Conservation (phyloP, 805 yeast species). For the Naumovozyma baii region DNA sequence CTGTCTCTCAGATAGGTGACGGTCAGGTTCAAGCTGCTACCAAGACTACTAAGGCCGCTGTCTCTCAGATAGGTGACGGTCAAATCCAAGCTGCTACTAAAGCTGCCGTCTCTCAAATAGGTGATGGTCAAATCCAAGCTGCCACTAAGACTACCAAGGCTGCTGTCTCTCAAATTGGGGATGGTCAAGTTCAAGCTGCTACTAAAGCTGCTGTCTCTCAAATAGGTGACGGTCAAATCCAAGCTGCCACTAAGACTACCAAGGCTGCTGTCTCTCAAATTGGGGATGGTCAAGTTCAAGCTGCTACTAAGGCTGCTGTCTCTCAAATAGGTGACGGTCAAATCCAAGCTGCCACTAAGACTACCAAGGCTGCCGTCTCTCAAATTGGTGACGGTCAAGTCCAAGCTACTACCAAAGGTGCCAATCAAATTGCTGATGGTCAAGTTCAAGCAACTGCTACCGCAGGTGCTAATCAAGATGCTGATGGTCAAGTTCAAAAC, state of each 20-base stretch:
- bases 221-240: conserved; percentile 55
- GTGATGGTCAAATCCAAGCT: conserved; percentile 38
- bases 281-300: conserved; percentile 39
- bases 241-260: conserved; percentile 32
- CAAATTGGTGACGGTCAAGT: conserved; percentile 32
- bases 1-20: conserved; percentile 32
- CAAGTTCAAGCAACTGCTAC: conserved; percentile 38
- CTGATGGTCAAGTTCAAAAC: conserved; percentile 27
- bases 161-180: conserved; percentile 34
- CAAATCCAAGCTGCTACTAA: conserved; percentile 34
- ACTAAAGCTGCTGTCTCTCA: conserved; percentile 36
- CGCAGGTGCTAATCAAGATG: conserved; percentile 17
- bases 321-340: conserved; percentile 37
- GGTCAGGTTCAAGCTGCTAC: conserved; percentile 33
- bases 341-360: conserved; percentile 28
- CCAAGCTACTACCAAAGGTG: conserved; percentile 27
- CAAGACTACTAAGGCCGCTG: conserved; percentile 21
- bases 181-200: conserved; percentile 34
- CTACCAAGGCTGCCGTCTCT: conserved; percentile 26
- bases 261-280: conserved; percentile 29
- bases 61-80: conserved; percentile 11
- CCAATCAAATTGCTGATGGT: conserved; percentile 33
- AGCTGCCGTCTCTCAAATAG: conserved; percentile 31
- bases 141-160: conserved; percentile 16
- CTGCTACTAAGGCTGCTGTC: conserved; percentile 22